phyloP scores from a whole-genome alignment of 345 rosid species.

The Populus tremula region DNA sequence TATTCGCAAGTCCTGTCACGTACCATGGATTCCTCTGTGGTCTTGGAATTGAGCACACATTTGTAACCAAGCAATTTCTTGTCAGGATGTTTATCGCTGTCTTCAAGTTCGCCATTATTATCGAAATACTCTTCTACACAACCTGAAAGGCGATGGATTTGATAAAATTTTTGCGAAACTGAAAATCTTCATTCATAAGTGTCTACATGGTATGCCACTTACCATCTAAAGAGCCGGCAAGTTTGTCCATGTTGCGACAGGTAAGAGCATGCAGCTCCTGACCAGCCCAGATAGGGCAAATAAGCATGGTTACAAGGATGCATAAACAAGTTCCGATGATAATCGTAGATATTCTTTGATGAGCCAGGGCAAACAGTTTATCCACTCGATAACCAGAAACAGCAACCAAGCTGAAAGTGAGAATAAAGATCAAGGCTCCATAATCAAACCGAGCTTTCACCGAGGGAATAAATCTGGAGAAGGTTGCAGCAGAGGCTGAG shows the following conservation, averaged over 20 bases:
- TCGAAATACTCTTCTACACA: constrained; percentile 34
- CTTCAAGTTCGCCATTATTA: constrained; percentile 2
- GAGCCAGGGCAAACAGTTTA: constrained; percentile 31
- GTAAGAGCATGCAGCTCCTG: constrained; percentile 25
- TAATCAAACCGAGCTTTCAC: constrained; percentile 39
- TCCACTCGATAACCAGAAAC: constrained; percentile 42
- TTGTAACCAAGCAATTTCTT: constrained; percentile 37
- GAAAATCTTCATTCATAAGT: not conserved
- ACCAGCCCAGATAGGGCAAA: constrained; percentile 51
- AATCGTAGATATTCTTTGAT: constrained; percentile 38
- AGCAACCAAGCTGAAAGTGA: constrained; percentile 41
- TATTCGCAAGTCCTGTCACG: not conserved
- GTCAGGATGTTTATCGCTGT: constrained; percentile 14
- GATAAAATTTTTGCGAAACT: not conserved
- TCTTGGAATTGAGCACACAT: constrained; percentile 45
- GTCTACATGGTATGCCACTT: not conserved
- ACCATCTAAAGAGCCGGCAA: constrained; percentile 44
- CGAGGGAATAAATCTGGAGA: constrained; percentile 39
- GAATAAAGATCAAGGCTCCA: constrained; percentile 46
- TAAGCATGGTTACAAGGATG: constrained; percentile 30
- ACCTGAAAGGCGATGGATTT: constrained; percentile 28
- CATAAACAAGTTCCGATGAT: constrained; percentile 39
- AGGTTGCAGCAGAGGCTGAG: constrained; percentile 43
- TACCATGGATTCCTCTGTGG: constrained; percentile 48
- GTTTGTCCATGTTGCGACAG: constrained; percentile 37